phyloP scores from a whole-genome alignment of 257 asterid genomes.

The Nicotiana attenuata region DNA sequence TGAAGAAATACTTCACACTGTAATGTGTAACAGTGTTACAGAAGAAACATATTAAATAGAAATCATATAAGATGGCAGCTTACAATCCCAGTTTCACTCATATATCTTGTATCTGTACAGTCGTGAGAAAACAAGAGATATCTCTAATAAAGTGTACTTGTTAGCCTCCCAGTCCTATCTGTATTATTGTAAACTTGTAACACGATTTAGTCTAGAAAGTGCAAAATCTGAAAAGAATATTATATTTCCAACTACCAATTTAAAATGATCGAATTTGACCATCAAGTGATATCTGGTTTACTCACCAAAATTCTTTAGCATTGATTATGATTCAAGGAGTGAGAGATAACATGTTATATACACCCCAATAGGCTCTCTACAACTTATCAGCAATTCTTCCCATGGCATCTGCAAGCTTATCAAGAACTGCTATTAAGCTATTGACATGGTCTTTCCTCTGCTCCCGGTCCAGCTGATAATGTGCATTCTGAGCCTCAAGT shows the following conservation, averaged over 20 bases:
- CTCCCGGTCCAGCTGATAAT: constrained; percentile 62
- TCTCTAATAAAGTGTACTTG: background rate
- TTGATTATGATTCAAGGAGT: constrained; percentile 3
- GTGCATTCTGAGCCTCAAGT: constrained; percentile 60
- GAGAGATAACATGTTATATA: constrained; percentile 19
- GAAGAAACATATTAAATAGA: too few relatives aligned
- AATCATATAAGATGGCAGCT: too few relatives aligned
- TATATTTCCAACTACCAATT: background rate
- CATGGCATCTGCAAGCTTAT: constrained; percentile 75
- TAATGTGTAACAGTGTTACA: too few relatives aligned
- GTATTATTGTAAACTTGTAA: constrained; percentile 7
- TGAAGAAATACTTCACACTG: background rate
- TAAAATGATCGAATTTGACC: background rate
- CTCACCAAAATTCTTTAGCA: constrained; percentile 1
- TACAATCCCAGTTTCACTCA: too few relatives aligned
- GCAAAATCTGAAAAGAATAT: background rate
- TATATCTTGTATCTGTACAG: background rate
- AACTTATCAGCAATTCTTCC: constrained; percentile 85
- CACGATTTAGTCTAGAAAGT: background rate
- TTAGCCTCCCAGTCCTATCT: background rate
- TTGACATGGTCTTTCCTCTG: constrained; percentile 60
- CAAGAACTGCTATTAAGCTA: constrained; percentile 59
- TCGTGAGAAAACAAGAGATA: background rate
- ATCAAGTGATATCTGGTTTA: background rate
- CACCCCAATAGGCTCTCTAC: constrained; percentile 32